Conservation (phyloP, 306 rosid species). For the Fragaria iinumae region DNA sequence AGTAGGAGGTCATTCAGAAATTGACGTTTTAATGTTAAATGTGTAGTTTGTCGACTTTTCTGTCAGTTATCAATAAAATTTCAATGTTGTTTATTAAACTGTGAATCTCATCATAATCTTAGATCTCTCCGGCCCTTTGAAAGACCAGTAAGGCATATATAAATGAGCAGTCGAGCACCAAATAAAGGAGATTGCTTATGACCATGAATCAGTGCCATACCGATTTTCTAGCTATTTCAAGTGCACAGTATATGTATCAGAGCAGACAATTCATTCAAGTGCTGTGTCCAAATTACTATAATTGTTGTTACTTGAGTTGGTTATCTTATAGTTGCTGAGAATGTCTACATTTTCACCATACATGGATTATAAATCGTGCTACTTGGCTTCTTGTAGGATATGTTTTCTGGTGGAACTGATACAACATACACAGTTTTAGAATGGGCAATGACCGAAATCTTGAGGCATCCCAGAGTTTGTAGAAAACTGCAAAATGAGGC, state of each 20-base stretch:
- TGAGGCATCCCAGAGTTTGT: conserved; percentile 35
- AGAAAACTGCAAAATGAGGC: neutral
- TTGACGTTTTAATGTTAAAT: neutral
- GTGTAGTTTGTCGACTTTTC: neutral
- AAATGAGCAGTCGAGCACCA: too few species aligned
- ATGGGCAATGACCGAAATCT: conserved; percentile 48
- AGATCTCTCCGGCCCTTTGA: neutral
- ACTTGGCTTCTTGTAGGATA: conserved; percentile 27
- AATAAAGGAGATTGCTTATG: too few species aligned
- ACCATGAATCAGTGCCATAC: too few species aligned
- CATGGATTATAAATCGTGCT: too few species aligned
- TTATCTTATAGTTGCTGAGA: neutral
- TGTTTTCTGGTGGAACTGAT: conserved; percentile 55
- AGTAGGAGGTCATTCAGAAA: neutral
- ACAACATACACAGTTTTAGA: conserved; percentile 42
- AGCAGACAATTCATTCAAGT: neutral
- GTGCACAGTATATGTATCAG: neutral
- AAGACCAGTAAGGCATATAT: too few species aligned
- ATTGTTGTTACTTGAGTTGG: neutral
- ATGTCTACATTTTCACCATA: neutral
- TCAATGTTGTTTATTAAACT: neutral
- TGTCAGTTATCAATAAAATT: neutral
- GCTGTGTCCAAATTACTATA: neutral
- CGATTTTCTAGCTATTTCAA: too few species aligned
- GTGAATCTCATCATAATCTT: neutral